phyloP scores from a whole-genome alignment of 208 protist species.

The Trypanosoma mega region DNA sequence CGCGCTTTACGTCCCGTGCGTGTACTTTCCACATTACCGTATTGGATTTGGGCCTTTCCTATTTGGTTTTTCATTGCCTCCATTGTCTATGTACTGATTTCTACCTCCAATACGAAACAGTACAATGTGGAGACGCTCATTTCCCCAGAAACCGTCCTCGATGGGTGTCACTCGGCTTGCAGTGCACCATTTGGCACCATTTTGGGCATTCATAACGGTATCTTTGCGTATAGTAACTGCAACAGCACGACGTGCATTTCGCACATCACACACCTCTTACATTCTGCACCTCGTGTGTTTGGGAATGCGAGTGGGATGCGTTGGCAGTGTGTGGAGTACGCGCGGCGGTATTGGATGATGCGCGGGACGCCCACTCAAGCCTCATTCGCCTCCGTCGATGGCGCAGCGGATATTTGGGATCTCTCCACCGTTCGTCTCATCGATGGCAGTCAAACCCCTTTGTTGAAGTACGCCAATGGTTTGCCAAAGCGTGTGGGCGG shows the following conservation, averaged over 20 bases:
- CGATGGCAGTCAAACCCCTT: conserved; percentile 31
- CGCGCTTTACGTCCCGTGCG: too few species aligned
- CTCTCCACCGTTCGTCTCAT: conserved; percentile 32
- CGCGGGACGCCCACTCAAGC: conserved; percentile 43
- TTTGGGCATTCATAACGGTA: conserved; percentile 45
- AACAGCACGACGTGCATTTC: conserved; percentile 39
- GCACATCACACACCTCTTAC: conserved; percentile 23
- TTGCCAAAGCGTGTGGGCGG: conserved; percentile 12
- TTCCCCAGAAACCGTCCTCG: too few species aligned
- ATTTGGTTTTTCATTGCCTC: background rate
- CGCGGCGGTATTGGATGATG: conserved; percentile 87
- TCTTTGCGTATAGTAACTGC: conserved; percentile 75
- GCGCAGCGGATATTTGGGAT: conserved; percentile 78
- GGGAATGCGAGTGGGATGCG: conserved; percentile 45
- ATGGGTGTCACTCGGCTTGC: background rate
- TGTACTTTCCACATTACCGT: too few species aligned
- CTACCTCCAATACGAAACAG: too few species aligned
- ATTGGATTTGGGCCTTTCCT: background rate
- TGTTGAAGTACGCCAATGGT: conserved; percentile 53
- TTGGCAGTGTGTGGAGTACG: conserved; percentile 91
- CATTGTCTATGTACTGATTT: background rate
- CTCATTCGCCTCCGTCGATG: conserved; percentile 51
- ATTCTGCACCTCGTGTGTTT: too few species aligned
- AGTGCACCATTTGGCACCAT: conserved; percentile 32
- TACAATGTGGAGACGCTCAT: too few species aligned